These are phyloP conservation scores for Penicillium maclennaniae DNA, from an alignment of 495 filamentous ascomycete genomes.

Conservation along the genomic window DNA sequence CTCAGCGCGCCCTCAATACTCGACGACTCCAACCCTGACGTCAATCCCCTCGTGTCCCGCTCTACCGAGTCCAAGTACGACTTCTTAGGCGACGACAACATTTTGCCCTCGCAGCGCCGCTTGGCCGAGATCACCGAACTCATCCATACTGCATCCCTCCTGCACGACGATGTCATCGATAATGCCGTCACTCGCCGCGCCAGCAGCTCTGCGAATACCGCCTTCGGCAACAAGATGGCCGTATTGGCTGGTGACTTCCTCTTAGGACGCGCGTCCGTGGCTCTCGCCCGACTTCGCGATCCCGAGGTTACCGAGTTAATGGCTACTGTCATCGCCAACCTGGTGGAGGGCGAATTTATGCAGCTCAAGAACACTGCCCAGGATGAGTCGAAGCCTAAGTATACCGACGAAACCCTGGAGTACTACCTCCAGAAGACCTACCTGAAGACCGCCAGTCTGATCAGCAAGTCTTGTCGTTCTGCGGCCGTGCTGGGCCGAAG, in stretches of 20 bases:
- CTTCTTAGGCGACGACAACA: constrained; percentile 29
- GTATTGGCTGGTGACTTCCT: constrained; percentile 95
- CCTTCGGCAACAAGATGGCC: constrained; percentile 98
- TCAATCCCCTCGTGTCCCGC: constrained; percentile 48
- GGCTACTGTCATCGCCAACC: constrained; percentile 92
- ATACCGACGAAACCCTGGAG: constrained; percentile 78
- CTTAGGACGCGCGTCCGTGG: constrained; percentile 87
- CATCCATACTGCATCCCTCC: constrained; percentile 92
- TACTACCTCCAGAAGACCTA: constrained; percentile 99
- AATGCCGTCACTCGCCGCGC: constrained; percentile 79
- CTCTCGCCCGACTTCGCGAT: constrained; percentile 82
- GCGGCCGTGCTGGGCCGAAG: constrained; percentile 79
- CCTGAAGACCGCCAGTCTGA: constrained; percentile 90
- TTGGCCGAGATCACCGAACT: constrained; percentile 96
- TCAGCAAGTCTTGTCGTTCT: constrained; percentile 91
- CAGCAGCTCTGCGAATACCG: constrained; percentile 80
- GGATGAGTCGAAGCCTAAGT: constrained; percentile 77
- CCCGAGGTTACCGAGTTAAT: constrained; percentile 92
- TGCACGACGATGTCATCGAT: constrained; percentile 98
- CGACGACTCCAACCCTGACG: constrained; percentile 75
- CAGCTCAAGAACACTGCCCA: constrained; percentile 92
- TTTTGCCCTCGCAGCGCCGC: constrained; percentile 77
- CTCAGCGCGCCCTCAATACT: constrained; percentile 74
- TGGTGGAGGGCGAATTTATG: constrained; percentile 99
- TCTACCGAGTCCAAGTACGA: constrained; percentile 47